Base-by-base conservation (phyloP, 768 basidiomycete genomes). In the Russula dissimulans region DNA sequence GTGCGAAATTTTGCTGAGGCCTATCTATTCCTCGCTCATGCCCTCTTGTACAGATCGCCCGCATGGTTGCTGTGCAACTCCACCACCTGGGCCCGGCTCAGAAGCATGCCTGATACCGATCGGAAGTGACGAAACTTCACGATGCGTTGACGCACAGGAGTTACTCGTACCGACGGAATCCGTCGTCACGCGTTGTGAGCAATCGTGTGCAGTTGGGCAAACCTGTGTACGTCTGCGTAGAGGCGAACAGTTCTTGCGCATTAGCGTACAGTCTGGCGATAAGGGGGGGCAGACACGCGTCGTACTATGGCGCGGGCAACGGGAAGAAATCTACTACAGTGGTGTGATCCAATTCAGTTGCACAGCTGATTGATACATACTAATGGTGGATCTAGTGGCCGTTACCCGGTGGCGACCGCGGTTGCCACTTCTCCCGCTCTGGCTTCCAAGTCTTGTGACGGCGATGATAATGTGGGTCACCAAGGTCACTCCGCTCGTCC, bases 301-400 rank as follows among this genome's bases (percentile, higher is more conserved):
- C 1, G 71, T 92, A 4, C 68, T 93, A 3, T 95, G 90, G 89
- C 83, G 79, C 59, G 91, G 91, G 0, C 83, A 87, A 5, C 73
- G 72, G 9, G 66, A 65, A 17, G 89, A 91, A 71, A 75, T 93
- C 1, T 79, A 77, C 72, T 81, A 85, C 54, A 78, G 86, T 77
- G 83, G 87, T 85, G 63, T 32, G 74, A 67, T 32, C 10, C 5
- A 38, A 9, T 38, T 15, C 15, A 5, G 1, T 22, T 7, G 36
- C 29, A 26, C 14, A 11, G 15, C n/a, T 52, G 31, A 12, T 17
- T 43, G 4, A 22, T 56, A n/a, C n/a, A 47, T 54, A 32, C 8
- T 18, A 18, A 65, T 38, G 34, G 43, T 54, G 34, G n/a, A 29
- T 46, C 12, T 41, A 88, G 87, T 90, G 45, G 70, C 73, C 43